Base-by-base conservation (phyloP, 208 protist species). In the Crithidia thermophila region DNA sequence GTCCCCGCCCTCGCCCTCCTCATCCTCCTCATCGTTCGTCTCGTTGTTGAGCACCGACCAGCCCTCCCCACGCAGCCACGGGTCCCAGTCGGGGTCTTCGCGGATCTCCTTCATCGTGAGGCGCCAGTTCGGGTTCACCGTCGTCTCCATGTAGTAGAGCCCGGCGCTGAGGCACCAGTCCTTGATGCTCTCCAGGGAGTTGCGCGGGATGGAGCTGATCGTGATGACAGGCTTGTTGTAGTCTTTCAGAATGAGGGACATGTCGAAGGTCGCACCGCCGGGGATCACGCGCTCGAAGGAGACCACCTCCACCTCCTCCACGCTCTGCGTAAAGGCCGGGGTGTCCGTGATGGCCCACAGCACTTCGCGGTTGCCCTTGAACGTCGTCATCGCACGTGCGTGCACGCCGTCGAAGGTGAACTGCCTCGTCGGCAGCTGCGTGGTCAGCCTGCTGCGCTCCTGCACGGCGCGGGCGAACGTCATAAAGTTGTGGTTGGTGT, bases 211-310 rank as follows among this genome's bases (percentile, higher is more conserved):
- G 4, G 77, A 84, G 46, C 65, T 87, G 51, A 97, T 84, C 4
- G 81, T 84, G 20, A 93, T 67, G 27, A 84, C 75, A 4, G 81
- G 75, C 40, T 72, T 93, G 66, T 81, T 85, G 81, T 98, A 99
- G 79, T 99, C 97, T 75, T 99, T 99, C 58, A 96, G 91, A n/a
- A 99, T 91, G 51, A 99, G 88, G 8, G 97, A 90, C 64, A 99
- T 90, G 81, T 99, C 98, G 82, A 99, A 99, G 36, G 97, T 99
- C 20, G 86, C 94, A 31, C 75, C 87, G 42, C 76, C 81, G 0
- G 90, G 80, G 40, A 91, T 74, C 16, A 98, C 87, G 40, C 97
- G 92, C 77, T 99, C 97, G n/a, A 99, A 85, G 30, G 95, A 90
- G 20, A 96, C 95, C 10, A 98, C 83, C 81, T 99, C 96, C 25